phyloP scores from a whole-genome alignment of 164 flowering plant species.

The Macadamia tetraphylla region DNA sequence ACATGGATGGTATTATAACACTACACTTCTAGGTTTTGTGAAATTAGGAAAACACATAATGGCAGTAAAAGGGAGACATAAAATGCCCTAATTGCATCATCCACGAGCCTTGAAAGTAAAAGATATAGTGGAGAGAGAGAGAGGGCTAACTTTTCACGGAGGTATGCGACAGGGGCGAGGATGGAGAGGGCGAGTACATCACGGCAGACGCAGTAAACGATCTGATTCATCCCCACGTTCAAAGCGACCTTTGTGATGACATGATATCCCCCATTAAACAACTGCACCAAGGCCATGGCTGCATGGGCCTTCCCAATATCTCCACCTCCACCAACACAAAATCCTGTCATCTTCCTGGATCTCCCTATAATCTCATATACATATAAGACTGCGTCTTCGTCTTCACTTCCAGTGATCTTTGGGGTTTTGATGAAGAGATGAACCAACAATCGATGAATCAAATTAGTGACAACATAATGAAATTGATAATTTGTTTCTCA shows the following conservation, averaged over 20 bases:
- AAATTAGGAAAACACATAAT: background rate
- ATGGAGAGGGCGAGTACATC: constrained; percentile 80
- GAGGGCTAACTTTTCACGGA: constrained; percentile 51
- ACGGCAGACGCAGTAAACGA: constrained; percentile 82
- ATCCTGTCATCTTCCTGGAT: background rate
- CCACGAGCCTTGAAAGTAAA: no score
- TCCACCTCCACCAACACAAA: constrained; percentile 6
- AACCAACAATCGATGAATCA: no score
- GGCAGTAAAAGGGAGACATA: background rate
- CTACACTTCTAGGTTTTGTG: background rate
- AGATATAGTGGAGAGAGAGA: background rate
- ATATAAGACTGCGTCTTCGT: no score
- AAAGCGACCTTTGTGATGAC: constrained; percentile 88
- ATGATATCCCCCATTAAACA: constrained; percentile 78
- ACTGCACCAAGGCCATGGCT: constrained; percentile 72
- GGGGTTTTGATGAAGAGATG: no score
- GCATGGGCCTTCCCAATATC: constrained; percentile 62
- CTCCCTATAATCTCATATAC: no score
- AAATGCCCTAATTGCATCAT: no score
- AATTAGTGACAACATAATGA: no score
- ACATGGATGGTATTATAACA: background rate
- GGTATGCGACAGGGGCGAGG: constrained; percentile 78
- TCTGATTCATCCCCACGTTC: constrained; percentile 79
- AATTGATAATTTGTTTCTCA: no score
- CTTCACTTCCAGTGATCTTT: no score